These are phyloP conservation scores for Sclerotinia sclerotiorum DNA, from an alignment of 2,329 filamentous ascomycete genomes.

Conservation along the genomic window DNA sequence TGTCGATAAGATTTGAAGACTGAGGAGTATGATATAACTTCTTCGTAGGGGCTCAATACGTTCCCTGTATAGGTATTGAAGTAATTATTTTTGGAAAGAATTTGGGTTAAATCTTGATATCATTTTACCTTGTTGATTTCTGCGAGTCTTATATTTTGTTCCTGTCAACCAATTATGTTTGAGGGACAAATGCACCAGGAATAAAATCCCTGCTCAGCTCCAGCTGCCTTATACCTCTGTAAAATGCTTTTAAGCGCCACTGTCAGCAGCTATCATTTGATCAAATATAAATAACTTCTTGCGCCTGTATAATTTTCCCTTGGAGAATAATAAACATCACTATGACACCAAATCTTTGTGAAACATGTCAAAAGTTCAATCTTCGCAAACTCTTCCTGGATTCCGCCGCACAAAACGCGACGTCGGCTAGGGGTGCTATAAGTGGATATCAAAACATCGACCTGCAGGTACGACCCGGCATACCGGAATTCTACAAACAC, in stretches of 20 bases:
- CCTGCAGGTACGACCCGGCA: constrained; percentile 20
- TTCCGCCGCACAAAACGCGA: constrained; percentile 16
- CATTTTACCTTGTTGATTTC: not conserved
- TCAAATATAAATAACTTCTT: not conserved
- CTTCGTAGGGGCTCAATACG: not conserved
- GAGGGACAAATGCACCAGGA: not conserved
- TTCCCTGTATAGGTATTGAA: not conserved
- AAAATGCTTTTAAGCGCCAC: constrained; percentile 2
- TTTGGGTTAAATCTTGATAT: not conserved
- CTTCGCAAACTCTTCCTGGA: constrained; percentile 17
- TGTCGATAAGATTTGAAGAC: not conserved
- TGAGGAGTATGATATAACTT: not conserved
- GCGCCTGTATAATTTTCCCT: not conserved
- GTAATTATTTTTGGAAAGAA: not conserved
- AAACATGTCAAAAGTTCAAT: constrained; percentile 15
- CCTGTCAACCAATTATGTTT: not conserved
- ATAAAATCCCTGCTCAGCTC: constrained; percentile 2
- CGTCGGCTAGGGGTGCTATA: constrained; percentile 1
- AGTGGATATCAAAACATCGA: constrained; percentile 16
- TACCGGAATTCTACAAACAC: constrained; percentile 21
- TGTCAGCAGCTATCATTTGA: not conserved
- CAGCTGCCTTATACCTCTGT: not conserved
- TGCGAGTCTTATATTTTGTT: not conserved
- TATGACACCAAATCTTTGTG: constrained; percentile 12
- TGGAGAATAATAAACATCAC: not conserved